A percentile compares a stretch with the other conserved stretches of the same genome.
These are phyloP conservation scores for Nitzschia palea DNA, from an alignment of 108 stramenopile genomes.

Conservation along the genomic window DNA sequence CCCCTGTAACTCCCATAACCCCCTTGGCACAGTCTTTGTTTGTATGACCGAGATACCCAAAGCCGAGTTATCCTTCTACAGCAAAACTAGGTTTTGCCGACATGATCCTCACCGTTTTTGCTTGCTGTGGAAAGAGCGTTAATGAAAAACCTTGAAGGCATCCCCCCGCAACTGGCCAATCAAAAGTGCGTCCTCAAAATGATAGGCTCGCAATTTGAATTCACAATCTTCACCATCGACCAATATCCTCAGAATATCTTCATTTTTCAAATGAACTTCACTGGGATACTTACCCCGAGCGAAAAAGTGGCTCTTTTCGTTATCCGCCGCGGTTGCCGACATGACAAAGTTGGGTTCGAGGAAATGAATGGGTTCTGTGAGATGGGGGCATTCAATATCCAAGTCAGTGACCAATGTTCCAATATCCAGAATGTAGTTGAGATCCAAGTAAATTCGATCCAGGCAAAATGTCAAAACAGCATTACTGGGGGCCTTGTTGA, in stretches of 20 bases:
- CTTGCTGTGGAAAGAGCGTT: not conserved
- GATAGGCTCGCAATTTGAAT: slow-evolving; percentile 5
- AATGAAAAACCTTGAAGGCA: not conserved
- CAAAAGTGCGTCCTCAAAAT: slow-evolving; percentile 7
- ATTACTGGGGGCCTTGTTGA: not conserved
- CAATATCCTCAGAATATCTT: not conserved
- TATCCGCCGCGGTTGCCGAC: not conserved
- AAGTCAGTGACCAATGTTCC: slow-evolving; percentile 5
- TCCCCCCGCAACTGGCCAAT: not conserved
- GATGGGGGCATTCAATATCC: slow-evolving; percentile 7
- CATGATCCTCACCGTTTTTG: not conserved
- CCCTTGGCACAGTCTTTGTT: no score
- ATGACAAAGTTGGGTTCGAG: slow-evolving; percentile 5
- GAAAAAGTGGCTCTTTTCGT: not conserved
- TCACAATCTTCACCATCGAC: slow-evolving; percentile 4
- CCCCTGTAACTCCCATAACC: no score
- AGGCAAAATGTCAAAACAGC: slow-evolving; percentile 2
- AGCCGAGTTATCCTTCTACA: no score
- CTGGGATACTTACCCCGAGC: not conserved
- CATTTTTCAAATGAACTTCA: not conserved
- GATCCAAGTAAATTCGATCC: not conserved
- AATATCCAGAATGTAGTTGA: slow-evolving; percentile 2
- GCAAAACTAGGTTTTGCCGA: not conserved
- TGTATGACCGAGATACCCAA: no score
- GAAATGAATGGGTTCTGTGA: not conserved